These are phyloP conservation scores for Talaromyces thailandensis DNA, from an alignment of 495 filamentous ascomycete genomes.

Conservation along the genomic window DNA sequence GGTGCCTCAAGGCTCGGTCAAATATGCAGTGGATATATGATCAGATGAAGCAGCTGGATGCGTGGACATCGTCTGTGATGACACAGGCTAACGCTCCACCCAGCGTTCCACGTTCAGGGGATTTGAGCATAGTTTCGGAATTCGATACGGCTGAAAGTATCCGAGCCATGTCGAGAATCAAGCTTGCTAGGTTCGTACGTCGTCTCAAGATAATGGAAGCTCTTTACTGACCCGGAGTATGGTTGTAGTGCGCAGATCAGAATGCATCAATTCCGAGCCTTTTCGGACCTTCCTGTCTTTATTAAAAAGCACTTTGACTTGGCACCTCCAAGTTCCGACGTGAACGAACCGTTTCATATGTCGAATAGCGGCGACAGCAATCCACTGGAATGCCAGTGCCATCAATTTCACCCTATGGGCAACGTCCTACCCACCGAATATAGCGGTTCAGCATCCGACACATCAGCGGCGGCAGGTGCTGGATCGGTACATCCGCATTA, in stretches of 20 bases:
- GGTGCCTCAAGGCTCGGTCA: conserved; percentile 24
- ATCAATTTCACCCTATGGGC: not conserved
- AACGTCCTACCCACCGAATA: conserved; percentile 25
- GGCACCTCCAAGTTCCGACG: conserved; percentile 26
- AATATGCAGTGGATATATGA: conserved; percentile 39
- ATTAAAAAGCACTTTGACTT: conserved; percentile 51
- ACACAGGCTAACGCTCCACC: conserved; percentile 35
- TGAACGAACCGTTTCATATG: conserved; percentile 3
- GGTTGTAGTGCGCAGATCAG: conserved; percentile 48
- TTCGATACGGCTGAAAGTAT: conserved; percentile 39
- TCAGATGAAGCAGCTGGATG: conserved; percentile 47
- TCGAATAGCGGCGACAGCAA: not conserved
- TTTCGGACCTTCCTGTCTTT: conserved; percentile 52
- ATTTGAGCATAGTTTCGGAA: conserved; percentile 16
- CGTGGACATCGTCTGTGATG: conserved; percentile 38
- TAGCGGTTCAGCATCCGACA: conserved; percentile 25
- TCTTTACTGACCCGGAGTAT: not conserved
- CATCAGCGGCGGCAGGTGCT: conserved; percentile 28
- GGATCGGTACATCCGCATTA: conserved; percentile 13
- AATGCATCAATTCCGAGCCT: conserved; percentile 50
- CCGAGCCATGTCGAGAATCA: conserved; percentile 47
- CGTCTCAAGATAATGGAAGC: not conserved
- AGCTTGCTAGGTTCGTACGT: conserved; percentile 41
- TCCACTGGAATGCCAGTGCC: conserved; percentile 7
- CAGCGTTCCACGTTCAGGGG: conserved; percentile 24